phyloP scores from a whole-genome alignment of 495 filamentous ascomycete genomes.

The Aspergillus heteromorphus region DNA sequence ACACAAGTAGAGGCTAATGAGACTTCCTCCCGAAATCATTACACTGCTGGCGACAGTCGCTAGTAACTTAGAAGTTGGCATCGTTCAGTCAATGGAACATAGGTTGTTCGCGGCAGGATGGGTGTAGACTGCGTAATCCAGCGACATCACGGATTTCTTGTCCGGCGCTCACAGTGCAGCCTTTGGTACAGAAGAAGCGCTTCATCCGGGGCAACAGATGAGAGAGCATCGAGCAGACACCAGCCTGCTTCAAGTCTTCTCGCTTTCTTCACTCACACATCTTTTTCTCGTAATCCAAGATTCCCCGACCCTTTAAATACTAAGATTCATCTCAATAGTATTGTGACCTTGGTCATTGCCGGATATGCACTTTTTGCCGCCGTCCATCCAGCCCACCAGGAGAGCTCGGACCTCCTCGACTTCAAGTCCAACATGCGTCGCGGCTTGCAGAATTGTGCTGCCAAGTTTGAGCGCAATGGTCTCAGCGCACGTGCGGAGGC shows the following conservation, averaged over 20 bases:
- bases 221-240: not conserved
- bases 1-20: not conserved
- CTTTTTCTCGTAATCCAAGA: not conserved
- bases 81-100: not conserved
- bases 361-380: not conserved
- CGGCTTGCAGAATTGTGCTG: not conserved
- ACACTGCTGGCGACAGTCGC: not conserved
- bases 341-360: not conserved
- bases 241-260: not conserved
- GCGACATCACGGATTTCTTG: too few relatives aligned
- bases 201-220: not conserved
- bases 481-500: not conserved
- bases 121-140: not conserved
- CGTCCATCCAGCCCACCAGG: not conserved
- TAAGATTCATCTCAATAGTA: not conserved
- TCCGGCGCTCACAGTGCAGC: too few relatives aligned
- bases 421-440: conserved; percentile 3
- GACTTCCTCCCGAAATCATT: not conserved
- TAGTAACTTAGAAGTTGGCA: not conserved
- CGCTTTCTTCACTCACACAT: not conserved
- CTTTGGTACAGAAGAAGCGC: not conserved
- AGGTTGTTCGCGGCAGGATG: not conserved
- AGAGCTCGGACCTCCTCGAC: not conserved
- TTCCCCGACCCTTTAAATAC: not conserved
- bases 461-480: not conserved